Evolutionary conservation across 345 rosid species (phyloP).

Genomic region (Populus davidiana): DNA sequence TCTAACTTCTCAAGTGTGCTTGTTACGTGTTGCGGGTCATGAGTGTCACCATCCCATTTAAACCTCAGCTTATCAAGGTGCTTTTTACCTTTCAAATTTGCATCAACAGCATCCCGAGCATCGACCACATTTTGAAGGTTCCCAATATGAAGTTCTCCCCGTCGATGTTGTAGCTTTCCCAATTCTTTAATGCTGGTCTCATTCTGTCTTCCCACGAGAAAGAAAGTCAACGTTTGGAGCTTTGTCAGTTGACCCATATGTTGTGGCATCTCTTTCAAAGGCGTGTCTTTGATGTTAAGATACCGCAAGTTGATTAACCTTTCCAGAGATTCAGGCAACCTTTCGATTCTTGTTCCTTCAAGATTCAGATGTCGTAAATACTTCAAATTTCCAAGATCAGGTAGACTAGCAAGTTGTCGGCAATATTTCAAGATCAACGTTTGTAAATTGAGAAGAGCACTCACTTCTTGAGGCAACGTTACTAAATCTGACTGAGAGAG

Average conservation of each 20-base stretch:
- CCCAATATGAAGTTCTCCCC: too few relatives aligned
- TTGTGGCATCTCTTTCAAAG: neutral
- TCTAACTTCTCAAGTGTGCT: neutral
- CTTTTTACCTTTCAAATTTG: neutral
- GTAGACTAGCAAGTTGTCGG: neutral
- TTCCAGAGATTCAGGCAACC: neutral
- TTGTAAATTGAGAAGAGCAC: neutral
- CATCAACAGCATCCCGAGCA: neutral
- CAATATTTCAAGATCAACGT: neutral
- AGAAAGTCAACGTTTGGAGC: neutral
- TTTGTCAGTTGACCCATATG: neutral
- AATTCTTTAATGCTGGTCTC: neutral
- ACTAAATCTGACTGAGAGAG: neutral
- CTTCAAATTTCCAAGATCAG: neutral
- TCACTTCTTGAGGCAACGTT: neutral
- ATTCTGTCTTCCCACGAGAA: neutral
- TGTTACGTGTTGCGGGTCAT: neutral
- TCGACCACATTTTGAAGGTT: neutral
- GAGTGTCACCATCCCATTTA: neutral
- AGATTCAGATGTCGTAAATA: neutral
- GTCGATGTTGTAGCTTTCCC: too few relatives aligned
- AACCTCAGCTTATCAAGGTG: neutral
- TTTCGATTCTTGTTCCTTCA: neutral
- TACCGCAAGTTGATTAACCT: slow-evolving; percentile 5
- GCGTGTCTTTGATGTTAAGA: neutral